Evolutionary conservation across 352 stramenopile genomes (phyloP).

Genomic region (Phytophthora capsici): DNA sequence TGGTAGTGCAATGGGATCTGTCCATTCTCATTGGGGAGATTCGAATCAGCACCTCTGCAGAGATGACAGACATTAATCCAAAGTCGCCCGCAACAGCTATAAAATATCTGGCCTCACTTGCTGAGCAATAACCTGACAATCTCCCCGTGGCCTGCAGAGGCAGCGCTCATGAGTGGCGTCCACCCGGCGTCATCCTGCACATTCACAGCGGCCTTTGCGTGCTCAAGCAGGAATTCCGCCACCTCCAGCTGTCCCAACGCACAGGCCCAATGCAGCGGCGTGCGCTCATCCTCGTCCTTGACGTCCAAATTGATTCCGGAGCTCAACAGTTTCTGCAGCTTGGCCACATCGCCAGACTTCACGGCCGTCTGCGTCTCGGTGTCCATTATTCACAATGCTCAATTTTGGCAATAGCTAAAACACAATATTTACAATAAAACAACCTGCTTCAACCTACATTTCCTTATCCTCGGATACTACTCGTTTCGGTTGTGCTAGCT

Average conservation of each 20-base stretch:
- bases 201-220: conserved; percentile 48
- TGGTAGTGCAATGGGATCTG: conserved; percentile 82
- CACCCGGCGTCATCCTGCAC: conserved; percentile 78
- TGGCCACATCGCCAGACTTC: conserved; percentile 34
- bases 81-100: too few relatives aligned
- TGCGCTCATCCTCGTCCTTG: conserved; percentile 80
- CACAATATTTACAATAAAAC: too few relatives aligned
- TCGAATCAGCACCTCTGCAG: conserved; percentile 57
- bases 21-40: conserved; percentile 74
- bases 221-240: conserved; percentile 62
- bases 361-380: conserved; percentile 36
- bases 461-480: too few relatives aligned
- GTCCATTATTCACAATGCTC: conserved; percentile 33
- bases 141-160: conserved; percentile 63
- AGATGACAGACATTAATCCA: conserved; percentile 5
- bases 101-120: conserved; percentile 39
- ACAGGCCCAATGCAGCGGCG: conserved; percentile 72
- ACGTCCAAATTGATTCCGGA: conserved; percentile 39
- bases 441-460: too few relatives aligned
- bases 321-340: conserved; percentile 42
- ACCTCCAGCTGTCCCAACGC: conserved; percentile 53
- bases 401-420: not conserved
- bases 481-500: not conserved
- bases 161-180: conserved; percentile 81
- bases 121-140: conserved; percentile 62